A percentile compares a stretch with the other conserved stretches of the same genome.
phyloP scores from a whole-genome alignment of 768 basidiomycete species.

The Trametes gibbosa region DNA sequence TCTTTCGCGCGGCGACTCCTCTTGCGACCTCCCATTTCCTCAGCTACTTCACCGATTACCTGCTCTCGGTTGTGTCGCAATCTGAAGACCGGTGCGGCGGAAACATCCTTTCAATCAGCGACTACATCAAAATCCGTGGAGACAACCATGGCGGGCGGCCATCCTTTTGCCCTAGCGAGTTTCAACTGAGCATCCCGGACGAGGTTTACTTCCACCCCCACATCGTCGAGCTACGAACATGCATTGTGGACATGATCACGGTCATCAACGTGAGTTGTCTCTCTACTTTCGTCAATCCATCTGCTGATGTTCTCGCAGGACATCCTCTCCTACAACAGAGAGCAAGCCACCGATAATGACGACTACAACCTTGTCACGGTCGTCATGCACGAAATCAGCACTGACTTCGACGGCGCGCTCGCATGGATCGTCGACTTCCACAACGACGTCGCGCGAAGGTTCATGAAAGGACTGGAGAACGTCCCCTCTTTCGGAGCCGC shows the following conservation, averaged over 20 bases:
- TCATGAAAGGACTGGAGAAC: conserved; percentile 22
- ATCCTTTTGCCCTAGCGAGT: conserved; percentile 23
- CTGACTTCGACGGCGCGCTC: conserved; percentile 20
- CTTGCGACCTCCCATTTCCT: conserved; percentile 21
- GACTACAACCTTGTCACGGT: conserved; percentile 29
- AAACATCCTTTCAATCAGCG: conserved; percentile 21
- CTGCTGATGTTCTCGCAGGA: conserved; percentile 19
- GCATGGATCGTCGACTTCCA: conserved; percentile 20
- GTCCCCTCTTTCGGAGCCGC: conserved; percentile 30
- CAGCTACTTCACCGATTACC: conserved; percentile 23
- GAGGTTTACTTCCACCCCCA: conserved; percentile 51
- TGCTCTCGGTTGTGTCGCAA: conserved; percentile 24
- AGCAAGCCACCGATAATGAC: conserved; percentile 29
- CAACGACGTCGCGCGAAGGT: conserved; percentile 13
- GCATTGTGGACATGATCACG: conserved; percentile 58
- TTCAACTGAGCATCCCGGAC: conserved; percentile 59
- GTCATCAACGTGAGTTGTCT: conserved; percentile 56
- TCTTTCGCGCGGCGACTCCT: conserved; percentile 5
- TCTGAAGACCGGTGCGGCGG: conserved; percentile 23
- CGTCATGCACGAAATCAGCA: conserved; percentile 24
- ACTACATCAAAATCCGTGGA: conserved; percentile 26
- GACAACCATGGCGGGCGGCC: conserved; percentile 25
- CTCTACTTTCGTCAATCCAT: neutral
- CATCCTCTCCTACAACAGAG: conserved; percentile 29
- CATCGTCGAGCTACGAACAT: conserved; percentile 50